These are phyloP conservation scores for Plasmodium vivax DNA, from an alignment of 169 alveolate species.

Conservation along the genomic window DNA sequence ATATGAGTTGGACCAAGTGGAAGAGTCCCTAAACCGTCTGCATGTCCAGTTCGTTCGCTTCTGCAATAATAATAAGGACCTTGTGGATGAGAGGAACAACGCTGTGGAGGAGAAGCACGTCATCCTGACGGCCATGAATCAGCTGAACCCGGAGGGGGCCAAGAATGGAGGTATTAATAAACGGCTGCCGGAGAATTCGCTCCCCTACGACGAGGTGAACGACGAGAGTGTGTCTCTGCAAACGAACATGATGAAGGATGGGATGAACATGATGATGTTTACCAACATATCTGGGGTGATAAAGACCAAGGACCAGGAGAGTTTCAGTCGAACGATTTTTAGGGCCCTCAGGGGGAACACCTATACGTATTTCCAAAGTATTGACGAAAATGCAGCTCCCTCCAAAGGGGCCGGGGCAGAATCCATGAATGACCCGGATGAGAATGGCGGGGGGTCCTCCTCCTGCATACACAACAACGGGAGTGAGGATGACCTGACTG, in stretches of 20 bases:
- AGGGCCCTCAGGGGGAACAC: constrained; percentile 98
- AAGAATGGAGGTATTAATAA: constrained; percentile 9
- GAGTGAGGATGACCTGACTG: neutral
- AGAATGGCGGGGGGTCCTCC: neutral
- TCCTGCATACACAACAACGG: neutral
- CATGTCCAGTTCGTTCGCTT: constrained; percentile 91
- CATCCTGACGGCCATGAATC: constrained; percentile 82
- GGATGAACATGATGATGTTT: constrained; percentile 85
- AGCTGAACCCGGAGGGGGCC: constrained; percentile 73
- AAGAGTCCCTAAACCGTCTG: constrained; percentile 88
- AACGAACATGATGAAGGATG: constrained; percentile 71
- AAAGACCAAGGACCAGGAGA: constrained; percentile 90
- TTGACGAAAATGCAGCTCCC: constrained; percentile 80
- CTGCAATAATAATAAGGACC: constrained; percentile 86
- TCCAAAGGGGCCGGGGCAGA: constrained; percentile 29
- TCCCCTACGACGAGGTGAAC: constrained; percentile 65
- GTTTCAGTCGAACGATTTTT: constrained; percentile 95
- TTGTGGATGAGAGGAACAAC: constrained; percentile 86
- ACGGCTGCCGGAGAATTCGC: neutral
- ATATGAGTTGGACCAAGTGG: constrained; percentile 89
- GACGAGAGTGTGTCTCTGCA: constrained; percentile 76
- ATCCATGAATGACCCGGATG: neutral
- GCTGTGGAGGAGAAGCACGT: constrained; percentile 89
- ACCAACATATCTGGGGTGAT: constrained; percentile 94
- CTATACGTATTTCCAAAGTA: constrained; percentile 91